Evolutionary conservation across 2,329 filamentous ascomycete species (phyloP).

Genomic region (Penicillium sp.): DNA sequence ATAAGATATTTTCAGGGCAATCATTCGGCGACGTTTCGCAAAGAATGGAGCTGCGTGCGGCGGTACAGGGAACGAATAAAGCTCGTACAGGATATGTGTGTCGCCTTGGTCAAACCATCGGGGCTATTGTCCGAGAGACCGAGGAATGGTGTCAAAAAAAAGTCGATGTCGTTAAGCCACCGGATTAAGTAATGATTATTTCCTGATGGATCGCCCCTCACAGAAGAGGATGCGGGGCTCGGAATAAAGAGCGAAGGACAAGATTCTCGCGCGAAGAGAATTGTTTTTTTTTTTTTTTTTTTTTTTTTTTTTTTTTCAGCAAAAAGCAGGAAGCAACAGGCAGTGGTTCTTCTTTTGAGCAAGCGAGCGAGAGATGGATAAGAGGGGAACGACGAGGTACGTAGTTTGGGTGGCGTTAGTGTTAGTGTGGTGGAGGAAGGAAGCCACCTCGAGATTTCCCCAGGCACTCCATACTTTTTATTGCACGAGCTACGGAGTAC

Average conservation of each 20-base stretch:
- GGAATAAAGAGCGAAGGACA: neutral
- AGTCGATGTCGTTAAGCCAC: constrained; percentile 3
- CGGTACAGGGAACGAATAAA: neutral
- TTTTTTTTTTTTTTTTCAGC: neutral
- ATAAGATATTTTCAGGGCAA: constrained; percentile 1
- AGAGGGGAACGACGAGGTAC: neutral
- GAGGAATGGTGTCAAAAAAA: constrained; percentile 3
- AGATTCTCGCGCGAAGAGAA: neutral
- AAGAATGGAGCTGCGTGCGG: neutral
- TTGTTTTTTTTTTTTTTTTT: neutral
- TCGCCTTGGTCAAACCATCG: neutral
- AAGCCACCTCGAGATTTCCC: no score
- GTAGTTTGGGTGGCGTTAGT: neutral
- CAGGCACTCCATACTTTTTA: no score
- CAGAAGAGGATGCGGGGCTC: constrained; percentile 1
- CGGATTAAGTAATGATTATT: constrained; percentile 10
- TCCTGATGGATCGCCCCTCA: constrained; percentile 8
- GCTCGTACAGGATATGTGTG: neutral
- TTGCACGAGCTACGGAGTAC: no score
- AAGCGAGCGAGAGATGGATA: neutral
- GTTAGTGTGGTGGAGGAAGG: no score
- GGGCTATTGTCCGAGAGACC: constrained; percentile 6
- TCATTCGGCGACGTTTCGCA: neutral
- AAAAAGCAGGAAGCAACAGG: neutral
- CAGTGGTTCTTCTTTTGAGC: neutral